Evolutionary conservation across 192 early-diverging fungal genomes (phyloP), one percentile per base, ranked within the genome.

Genomic region (Gaertneriomyces sp.): DNA sequence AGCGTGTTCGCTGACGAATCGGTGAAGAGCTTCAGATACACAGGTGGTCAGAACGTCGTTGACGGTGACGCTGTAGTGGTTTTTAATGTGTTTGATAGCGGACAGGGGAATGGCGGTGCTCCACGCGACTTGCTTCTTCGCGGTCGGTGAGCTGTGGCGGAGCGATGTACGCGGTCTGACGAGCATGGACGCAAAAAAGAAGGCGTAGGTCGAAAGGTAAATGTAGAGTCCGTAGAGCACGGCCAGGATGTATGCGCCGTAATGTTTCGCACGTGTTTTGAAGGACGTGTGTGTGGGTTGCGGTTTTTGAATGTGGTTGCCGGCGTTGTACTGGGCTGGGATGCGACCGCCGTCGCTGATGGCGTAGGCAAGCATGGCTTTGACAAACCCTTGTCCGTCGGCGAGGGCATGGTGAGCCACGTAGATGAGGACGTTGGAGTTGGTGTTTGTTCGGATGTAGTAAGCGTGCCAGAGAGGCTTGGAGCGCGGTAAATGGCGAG

Each of bases 351-450:
- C 44, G 7, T 59, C 40, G 1, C 53, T 17, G 16, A 64, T 53
- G 33, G 74, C 66, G 46, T 61, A 68, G 14, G 39, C 16, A 19
- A 76, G 46, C 10, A 76, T 58, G 19, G 9, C 44, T 7, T 71
- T 41, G n/a, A 76, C 74, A 44, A 76, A 76, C 2, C 71, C 74
- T 44, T 76, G 74, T 10, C 74, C 74, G 55, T 76, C 74, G 41
- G 61, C 67, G 46, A 76, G 71, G 43, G 56, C 47, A 53, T 74
- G 73, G 14, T 70, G 67, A 10, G 71, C 60, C 33, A 45, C 42
- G 10, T 25, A 62, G 6, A 68, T 42, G 53, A 73, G 14, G 39
- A 39, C 58, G 17, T 16, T 61, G 2, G 43, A 49, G 25, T 33
- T 33, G 25, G 25, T 33, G 25, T 33, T 33, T 33, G 25, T 33